Base-by-base conservation (phyloP, 2,329 filamentous ascomycete genomes). In the Oidium heveae region DNA sequence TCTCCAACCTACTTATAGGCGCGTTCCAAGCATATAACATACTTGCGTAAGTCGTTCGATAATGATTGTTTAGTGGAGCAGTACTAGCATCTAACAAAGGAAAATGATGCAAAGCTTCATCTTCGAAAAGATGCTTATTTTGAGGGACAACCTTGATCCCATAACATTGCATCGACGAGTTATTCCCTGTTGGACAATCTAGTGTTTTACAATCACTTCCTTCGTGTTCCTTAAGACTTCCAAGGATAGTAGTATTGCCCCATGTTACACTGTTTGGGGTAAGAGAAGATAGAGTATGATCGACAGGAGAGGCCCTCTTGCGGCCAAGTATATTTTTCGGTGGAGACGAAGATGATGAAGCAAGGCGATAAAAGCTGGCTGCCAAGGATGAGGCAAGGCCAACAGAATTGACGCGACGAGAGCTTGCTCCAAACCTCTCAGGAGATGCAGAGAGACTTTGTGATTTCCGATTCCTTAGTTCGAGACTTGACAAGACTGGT, bases 21-120 rank as follows among this genome's bases (percentile, higher is more conserved):
- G 79, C 73, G 1, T 72, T 70, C 80, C 80, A 83, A 66, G 77
- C 74, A 59, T 79, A 79, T 3, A 84, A 70, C 66, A 83, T 73
- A 64, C 82, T 77, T n/a, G 79, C 78, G 60, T 84, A 84, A 0
- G 74, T 72, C 57, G 76, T 74, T 37, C 80, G 74, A 61, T 82
- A 84, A 60, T 69, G 71, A n/a, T 72, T 70, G 58, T 79, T 78
- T 20, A 73, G 63, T 3, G 68, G 63, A 5, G 67, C 64, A n/a
- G 70, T 71, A 28, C 44, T 55, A 4, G 72, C 68, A 46, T 79
- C 73, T 16, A 83, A 69, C 2, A 83, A 66, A 4, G 79, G 74
- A 39, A 15, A 16, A 39, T 39, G 4, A 13, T 15, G n/a, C 13
- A 18, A 39, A 39, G n/a, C 13, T 5, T 15, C 13, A 18, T 39